Percentiles rank a stretch among this genome's conserved stretches.
These are phyloP conservation scores for Puya raimondii DNA, from an alignment of 176 grass and related monocot genomes.

Conservation along the genomic window DNA sequence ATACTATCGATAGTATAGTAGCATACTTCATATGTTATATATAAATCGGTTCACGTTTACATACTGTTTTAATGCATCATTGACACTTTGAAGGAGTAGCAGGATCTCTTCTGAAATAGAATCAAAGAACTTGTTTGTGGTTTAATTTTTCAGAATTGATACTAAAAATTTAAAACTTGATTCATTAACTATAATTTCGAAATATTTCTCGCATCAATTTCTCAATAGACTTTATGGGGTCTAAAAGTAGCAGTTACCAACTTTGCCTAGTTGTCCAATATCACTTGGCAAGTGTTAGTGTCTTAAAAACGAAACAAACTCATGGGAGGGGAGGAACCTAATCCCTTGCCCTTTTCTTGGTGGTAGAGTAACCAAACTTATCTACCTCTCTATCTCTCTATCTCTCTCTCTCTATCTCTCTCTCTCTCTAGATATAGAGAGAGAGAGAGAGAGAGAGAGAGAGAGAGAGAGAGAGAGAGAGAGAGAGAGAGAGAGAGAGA, in stretches of 20 bases:
- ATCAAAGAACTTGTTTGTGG: no score
- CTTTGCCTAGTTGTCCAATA: neutral
- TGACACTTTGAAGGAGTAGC: no score
- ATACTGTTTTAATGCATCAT: no score
- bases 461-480: neutral
- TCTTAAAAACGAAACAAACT: constrained; percentile 14
- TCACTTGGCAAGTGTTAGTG: neutral
- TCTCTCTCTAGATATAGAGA: neutral
- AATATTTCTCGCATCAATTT: no score
- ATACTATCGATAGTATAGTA: no score
- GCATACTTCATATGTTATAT: no score
- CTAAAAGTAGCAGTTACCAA: neutral
- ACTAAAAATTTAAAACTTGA: no score
- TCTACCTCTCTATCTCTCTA: constrained; percentile 3
- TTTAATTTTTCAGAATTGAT: no score
- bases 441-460: neutral
- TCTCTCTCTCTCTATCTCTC: neutral
- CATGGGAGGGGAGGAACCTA: constrained; percentile 1
- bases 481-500: neutral
- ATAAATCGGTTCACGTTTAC: no score
- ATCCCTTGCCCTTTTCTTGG: constrained; percentile 17
- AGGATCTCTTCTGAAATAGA: no score
- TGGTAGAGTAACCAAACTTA: constrained; percentile 21
- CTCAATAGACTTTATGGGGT: neutral
- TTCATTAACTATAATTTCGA: neutral